Evolutionary conservation across 257 asterid species (phyloP).

Genomic region (Linaria vulgaris): DNA sequence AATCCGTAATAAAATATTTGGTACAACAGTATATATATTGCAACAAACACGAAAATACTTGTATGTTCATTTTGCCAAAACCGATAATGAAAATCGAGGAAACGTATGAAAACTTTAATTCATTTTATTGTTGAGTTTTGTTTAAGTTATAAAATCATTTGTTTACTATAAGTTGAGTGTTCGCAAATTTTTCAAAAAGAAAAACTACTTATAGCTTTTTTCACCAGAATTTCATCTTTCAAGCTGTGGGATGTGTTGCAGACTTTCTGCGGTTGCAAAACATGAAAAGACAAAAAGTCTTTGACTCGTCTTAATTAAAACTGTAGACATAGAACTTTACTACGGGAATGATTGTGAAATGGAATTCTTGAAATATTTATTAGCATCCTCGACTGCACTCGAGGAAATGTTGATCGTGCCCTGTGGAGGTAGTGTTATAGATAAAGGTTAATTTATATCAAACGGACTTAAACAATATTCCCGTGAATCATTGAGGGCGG

Average conservation of each 20-base stretch:
- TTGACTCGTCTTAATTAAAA: slow-evolving; percentile 45
- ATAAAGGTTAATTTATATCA: slow-evolving; percentile 45
- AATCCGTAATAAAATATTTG: not conserved
- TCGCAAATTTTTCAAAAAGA: no score
- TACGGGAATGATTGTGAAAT: slow-evolving; percentile 56
- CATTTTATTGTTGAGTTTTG: no score
- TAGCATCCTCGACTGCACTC: slow-evolving; percentile 51
- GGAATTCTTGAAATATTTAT: slow-evolving; percentile 54
- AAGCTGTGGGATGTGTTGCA: slow-evolving; percentile 46
- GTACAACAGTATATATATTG: no score
- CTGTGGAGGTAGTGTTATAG: slow-evolving; percentile 29
- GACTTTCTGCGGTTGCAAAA: slow-evolving; percentile 51
- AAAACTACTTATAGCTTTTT: no score
- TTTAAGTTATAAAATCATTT: no score
- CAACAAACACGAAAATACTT: no score
- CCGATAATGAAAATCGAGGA: no score
- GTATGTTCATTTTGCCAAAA: no score
- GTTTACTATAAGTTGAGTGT: no score
- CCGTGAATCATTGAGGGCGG: slow-evolving; percentile 46
- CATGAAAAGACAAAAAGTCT: slow-evolving; percentile 32
- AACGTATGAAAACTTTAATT: no score
- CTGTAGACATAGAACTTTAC: slow-evolving; percentile 47
- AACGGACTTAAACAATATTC: slow-evolving; percentile 47
- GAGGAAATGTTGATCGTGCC: slow-evolving; percentile 51
- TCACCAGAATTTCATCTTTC: slow-evolving; percentile 48